Conservation (phyloP, 1,284 basidiomycete genomes). For the Cryptococcus sp. region DNA sequence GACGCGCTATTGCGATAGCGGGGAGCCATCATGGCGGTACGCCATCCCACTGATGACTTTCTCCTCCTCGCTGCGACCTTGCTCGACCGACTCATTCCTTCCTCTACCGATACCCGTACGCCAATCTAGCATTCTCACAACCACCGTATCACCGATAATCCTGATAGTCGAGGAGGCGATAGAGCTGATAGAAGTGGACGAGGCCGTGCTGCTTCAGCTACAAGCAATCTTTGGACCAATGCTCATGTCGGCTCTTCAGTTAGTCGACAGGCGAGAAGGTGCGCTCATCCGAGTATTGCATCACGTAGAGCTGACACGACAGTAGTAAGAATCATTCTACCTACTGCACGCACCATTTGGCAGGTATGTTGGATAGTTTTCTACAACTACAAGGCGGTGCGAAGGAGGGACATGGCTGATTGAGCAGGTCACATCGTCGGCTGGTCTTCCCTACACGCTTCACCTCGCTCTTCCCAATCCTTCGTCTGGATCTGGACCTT, state of each 20-base stretch:
- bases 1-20: too few species aligned
- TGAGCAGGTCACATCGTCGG: conserved; percentile 29
- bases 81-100: conserved; percentile 15
- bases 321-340: conserved; percentile 29
- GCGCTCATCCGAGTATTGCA: conserved; percentile 2
- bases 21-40: not conserved
- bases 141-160: not conserved
- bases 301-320: conserved; percentile 5
- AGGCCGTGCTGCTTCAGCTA: conserved; percentile 29
- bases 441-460: conserved; percentile 36
- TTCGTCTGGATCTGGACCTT: too few species aligned
- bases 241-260: conserved; percentile 37
- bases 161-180: conserved; percentile 19
- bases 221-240: conserved; percentile 38
- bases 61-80: conserved; percentile 25
- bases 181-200: conserved; percentile 26
- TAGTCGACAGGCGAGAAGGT: conserved; percentile 40
- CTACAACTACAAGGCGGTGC: not conserved
- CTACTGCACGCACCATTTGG: conserved; percentile 22
- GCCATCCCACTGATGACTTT: conserved; percentile 14
- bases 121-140: not conserved
- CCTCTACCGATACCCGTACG: conserved; percentile 4
- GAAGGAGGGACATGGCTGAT: not conserved
- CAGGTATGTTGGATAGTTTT: conserved; percentile 18
- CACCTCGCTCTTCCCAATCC: conserved; percentile 18